A percentile compares a stretch with the other conserved stretches of the same genome.
phyloP scores from a whole-genome alignment of 352 stramenopile species.

The Pythium apleroticum region DNA sequence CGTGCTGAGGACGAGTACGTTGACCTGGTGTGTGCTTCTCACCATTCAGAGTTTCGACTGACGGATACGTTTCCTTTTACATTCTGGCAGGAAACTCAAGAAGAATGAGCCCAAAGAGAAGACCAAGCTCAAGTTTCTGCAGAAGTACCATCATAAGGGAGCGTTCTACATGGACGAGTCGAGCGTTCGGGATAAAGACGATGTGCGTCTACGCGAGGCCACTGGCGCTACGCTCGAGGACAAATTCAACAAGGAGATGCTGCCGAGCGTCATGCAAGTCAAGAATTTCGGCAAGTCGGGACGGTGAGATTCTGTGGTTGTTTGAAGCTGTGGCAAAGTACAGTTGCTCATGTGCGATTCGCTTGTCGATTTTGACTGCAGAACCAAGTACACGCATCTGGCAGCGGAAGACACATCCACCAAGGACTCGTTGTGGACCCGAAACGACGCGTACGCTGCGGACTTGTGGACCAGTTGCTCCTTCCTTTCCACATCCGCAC shows the following conservation, averaged over 20 bases:
- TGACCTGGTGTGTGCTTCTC: not conserved
- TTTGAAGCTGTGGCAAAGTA: too few relatives aligned
- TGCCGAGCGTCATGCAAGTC: slow-evolving; percentile 97
- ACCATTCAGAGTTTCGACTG: not conserved
- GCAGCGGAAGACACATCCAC: slow-evolving; percentile 95
- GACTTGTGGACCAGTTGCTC: too few relatives aligned
- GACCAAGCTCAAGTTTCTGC: slow-evolving; percentile 93
- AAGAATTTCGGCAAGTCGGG: slow-evolving; percentile 98
- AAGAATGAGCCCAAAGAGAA: slow-evolving; percentile 81
- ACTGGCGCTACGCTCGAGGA: slow-evolving; percentile 90
- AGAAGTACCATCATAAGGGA: slow-evolving; percentile 99
- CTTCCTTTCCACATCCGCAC: too few relatives aligned
- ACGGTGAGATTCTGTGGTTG: too few relatives aligned
- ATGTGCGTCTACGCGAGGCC: slow-evolving; percentile 92
- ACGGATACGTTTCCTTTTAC: not conserved
- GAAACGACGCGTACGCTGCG: slow-evolving; percentile 53
- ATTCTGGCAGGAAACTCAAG: slow-evolving; percentile 64
- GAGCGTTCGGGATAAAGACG: slow-evolving; percentile 84
- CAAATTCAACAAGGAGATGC: slow-evolving; percentile 92
- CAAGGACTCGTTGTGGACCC: slow-evolving; percentile 76
- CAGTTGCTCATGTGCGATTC: too few relatives aligned
- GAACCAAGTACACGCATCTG: slow-evolving; percentile 98
- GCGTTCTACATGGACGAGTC: slow-evolving; percentile 97
- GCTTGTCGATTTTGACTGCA: too few relatives aligned
- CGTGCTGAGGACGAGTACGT: slow-evolving; percentile 88